Evolutionary conservation across 805 yeast genomes (phyloP).

Genomic region (Ogataea zsoltii): DNA sequence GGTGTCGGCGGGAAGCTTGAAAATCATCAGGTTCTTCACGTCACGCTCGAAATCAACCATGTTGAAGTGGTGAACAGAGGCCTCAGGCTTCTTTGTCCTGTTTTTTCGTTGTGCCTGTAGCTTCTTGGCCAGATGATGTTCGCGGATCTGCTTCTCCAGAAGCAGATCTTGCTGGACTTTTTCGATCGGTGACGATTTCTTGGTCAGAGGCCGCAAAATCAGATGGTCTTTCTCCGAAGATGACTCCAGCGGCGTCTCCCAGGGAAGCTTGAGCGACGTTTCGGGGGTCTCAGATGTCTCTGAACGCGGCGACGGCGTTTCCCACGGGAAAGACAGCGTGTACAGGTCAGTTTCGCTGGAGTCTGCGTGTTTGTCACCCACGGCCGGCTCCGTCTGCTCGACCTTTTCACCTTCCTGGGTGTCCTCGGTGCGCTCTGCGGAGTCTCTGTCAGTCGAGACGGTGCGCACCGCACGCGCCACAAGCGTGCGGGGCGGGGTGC

Average conservation of each 20-base stretch:
- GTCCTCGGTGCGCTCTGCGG: too few species aligned
- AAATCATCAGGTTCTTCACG: slow-evolving; percentile 31
- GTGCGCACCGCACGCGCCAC: too few species aligned
- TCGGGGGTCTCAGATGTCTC: background rate
- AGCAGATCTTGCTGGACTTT: slow-evolving; percentile 8
- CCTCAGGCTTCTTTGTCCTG: background rate
- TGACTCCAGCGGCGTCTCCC: background rate
- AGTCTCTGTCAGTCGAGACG: too few species aligned
- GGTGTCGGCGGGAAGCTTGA: slow-evolving; percentile 25
- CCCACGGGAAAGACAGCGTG: slow-evolving; percentile 1
- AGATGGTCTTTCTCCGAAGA: slow-evolving; percentile 15
- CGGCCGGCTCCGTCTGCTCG: background rate
- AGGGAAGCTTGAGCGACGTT: slow-evolving; percentile 1
- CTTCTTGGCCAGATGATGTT: background rate
- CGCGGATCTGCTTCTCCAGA: background rate
- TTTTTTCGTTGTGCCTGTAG: slow-evolving; percentile 4
- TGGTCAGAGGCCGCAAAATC: slow-evolving; percentile 29
- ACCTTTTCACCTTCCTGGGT: too few species aligned
- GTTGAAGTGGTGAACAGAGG: slow-evolving; percentile 14
- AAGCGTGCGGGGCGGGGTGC: too few species aligned
- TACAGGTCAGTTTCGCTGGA: background rate
- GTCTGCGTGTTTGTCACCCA: background rate
- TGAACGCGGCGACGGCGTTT: background rate
- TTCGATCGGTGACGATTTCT: slow-evolving; percentile 23
- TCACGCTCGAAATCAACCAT: slow-evolving; percentile 32